Conservation (phyloP, 2,329 filamentous ascomycete genomes). For the Sporothrix euskadiensis region DNA sequence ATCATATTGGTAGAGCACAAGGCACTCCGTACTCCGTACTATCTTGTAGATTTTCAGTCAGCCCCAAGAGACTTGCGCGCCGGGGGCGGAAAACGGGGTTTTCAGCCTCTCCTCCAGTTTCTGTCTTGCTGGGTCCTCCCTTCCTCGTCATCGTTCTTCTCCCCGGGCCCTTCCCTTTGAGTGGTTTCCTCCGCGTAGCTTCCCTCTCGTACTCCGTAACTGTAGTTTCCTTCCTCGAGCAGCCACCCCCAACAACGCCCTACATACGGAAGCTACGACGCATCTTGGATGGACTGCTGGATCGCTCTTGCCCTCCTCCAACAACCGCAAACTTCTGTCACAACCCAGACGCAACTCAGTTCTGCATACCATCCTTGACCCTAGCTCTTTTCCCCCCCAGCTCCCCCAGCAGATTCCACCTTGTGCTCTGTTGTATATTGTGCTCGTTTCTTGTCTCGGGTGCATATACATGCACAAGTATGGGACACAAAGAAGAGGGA, state of each 20-base stretch:
- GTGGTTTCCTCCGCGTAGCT: neutral
- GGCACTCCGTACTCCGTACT: too few species aligned
- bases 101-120: conserved; percentile 14
- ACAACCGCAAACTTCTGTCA: neutral
- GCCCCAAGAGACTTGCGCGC: conserved; percentile 3
- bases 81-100: neutral
- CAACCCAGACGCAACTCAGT: neutral
- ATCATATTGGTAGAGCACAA: neutral
- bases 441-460: conserved; percentile 12
- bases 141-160: neutral
- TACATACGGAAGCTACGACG: neutral
- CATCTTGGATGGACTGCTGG: conserved; percentile 5
- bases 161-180: neutral
- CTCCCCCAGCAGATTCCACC: neutral
- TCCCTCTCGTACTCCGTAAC: neutral
- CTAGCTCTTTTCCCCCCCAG: neutral
- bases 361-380: conserved; percentile 10
- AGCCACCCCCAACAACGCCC: neutral
- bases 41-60: conserved; percentile 6
- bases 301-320: neutral
- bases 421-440: conserved; percentile 3
- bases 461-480: neutral
- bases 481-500: neutral
- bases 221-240: neutral
- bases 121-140: conserved; percentile 1